phyloP scores from a whole-genome alignment of 305 asterid genomes.

The Solanum aculeatissimum region DNA sequence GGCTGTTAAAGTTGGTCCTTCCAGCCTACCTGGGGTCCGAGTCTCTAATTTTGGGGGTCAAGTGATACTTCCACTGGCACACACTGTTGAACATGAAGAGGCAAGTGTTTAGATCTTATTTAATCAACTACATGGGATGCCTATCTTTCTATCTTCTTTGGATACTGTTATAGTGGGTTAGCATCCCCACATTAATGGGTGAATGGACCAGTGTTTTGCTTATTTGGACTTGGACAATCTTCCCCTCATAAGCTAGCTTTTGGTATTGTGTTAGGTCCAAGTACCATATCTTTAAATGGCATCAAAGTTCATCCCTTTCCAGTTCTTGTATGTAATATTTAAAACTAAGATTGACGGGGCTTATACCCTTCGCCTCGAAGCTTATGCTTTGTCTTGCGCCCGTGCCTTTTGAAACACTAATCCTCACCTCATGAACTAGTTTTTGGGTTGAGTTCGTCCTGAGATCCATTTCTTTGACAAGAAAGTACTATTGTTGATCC shows the following conservation, averaged over 20 bases:
- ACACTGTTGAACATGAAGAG: constrained; percentile 89
- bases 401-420: neutral
- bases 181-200: neutral
- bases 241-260: neutral
- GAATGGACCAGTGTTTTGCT: neutral
- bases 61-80: constrained; percentile 86
- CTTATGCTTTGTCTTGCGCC: too few species aligned
- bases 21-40: constrained; percentile 53
- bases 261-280: neutral
- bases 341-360: too few species aligned
- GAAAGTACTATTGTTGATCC: neutral
- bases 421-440: neutral
- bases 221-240: neutral
- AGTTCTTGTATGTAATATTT: neutral
- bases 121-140: neutral
- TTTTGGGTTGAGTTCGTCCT: neutral
- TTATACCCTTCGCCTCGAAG: too few species aligned
- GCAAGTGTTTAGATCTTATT: constrained; percentile 23
- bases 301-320: neutral
- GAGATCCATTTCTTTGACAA: neutral
- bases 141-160: neutral
- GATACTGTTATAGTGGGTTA: neutral
- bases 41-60: constrained; percentile 70
- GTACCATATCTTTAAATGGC: neutral
- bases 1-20: constrained; percentile 73